Evolutionary conservation across 139 green algal genomes (phyloP).

Genomic region (Prasinococcaceae sp.): DNA sequence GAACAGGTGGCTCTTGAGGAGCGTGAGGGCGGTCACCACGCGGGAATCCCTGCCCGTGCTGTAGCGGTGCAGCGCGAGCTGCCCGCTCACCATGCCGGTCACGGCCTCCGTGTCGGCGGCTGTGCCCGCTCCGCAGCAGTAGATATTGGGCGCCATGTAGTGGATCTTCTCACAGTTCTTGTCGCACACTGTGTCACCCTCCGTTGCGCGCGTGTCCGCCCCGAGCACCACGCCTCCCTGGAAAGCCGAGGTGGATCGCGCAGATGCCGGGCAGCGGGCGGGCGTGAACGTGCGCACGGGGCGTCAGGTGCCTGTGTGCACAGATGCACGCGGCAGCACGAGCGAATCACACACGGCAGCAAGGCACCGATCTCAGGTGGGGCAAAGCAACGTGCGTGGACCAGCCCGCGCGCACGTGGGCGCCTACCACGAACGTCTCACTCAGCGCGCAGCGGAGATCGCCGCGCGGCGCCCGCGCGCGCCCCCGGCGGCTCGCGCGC

Average conservation of each 20-base stretch:
- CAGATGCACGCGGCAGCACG: not conserved
- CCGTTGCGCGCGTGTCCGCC: constrained; percentile 90
- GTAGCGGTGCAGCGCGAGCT: constrained; percentile 80
- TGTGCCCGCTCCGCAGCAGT: constrained; percentile 93
- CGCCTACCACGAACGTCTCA: no score
- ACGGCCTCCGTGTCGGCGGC: constrained; percentile 92
- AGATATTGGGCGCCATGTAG: constrained; percentile 95
- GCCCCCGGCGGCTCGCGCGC: not conserved
- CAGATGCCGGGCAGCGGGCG: not conserved
- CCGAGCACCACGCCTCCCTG: constrained; percentile 95
- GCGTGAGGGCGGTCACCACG: constrained; percentile 81
- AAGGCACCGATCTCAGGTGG: not conserved
- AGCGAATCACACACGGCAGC: not conserved
- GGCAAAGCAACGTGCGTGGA: not conserved
- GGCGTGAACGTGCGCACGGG: not conserved
- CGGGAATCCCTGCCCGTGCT: constrained; percentile 59
- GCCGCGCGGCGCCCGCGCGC: no score
- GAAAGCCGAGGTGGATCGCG: not conserved
- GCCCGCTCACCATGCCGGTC: constrained; percentile 85
- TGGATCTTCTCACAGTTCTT: constrained; percentile 99
- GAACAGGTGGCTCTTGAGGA: constrained; percentile 96
- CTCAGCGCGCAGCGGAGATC: no score
- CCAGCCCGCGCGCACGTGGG: no score
- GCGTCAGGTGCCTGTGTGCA: not conserved
- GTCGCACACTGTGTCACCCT: constrained; percentile 87